Evolutionary conservation across 805 yeast species (phyloP).

Genomic region (Candida peoriensis): DNA sequence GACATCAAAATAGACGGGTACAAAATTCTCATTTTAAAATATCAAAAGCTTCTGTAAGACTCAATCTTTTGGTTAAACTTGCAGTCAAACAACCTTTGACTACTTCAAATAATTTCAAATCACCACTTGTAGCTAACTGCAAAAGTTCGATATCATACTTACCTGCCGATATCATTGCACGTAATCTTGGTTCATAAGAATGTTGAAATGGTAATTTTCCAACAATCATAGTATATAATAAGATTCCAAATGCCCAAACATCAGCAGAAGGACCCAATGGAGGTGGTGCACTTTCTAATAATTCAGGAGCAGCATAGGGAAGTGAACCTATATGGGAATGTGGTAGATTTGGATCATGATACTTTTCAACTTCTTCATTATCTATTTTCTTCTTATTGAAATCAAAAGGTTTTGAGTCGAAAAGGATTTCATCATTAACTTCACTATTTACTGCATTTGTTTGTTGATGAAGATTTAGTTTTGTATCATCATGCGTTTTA

Average conservation of each 20-base stretch:
- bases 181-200: conserved; percentile 72
- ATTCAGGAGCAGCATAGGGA: conserved; percentile 91
- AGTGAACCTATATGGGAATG: conserved; percentile 79
- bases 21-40: too few relatives aligned
- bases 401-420: conserved; percentile 15
- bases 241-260: conserved; percentile 87
- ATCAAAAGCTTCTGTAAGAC: conserved; percentile 34
- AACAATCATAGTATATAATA: conserved; percentile 64
- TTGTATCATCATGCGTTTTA: conserved; percentile 28
- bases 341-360: conserved; percentile 30
- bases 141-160: conserved; percentile 48
- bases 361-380: background rate
- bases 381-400: conserved; percentile 8
- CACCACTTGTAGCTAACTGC: conserved; percentile 32
- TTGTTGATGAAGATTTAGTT: conserved; percentile 5
- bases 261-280: conserved; percentile 65
- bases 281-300: conserved; percentile 59
- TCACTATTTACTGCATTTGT: conserved; percentile 1
- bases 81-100: conserved; percentile 50
- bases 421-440: conserved; percentile 3
- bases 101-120: conserved; percentile 26
- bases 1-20: too few relatives aligned
- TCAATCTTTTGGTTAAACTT: conserved; percentile 48
- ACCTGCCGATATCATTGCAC: conserved; percentile 67
- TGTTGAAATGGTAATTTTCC: conserved; percentile 83